Evolutionary conservation across 2,329 filamentous ascomycete species (phyloP).

Genomic region (Plectosphaerella cucumerina): DNA sequence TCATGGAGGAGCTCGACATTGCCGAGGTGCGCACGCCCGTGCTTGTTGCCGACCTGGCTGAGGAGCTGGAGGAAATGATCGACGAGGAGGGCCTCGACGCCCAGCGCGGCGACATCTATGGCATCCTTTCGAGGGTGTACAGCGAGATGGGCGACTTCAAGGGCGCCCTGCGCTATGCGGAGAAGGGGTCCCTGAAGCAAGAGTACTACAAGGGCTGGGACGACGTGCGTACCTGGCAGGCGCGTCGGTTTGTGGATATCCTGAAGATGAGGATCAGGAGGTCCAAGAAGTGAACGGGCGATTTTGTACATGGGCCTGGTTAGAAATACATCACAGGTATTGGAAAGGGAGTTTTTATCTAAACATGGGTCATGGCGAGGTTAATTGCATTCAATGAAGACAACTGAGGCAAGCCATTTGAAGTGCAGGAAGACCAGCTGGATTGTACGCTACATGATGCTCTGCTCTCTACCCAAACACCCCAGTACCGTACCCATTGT

Average conservation of each 20-base stretch:
- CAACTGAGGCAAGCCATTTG: no score
- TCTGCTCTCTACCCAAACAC: no score
- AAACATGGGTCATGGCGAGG: no score
- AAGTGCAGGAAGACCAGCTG: no score
- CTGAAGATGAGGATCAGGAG: conserved; percentile 1
- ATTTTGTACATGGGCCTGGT: no score
- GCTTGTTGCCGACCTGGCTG: conserved; percentile 9
- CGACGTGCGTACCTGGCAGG: not conserved
- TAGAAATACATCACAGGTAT: no score
- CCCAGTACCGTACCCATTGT: no score
- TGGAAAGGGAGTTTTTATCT: no score
- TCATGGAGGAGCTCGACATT: conserved; percentile 14
- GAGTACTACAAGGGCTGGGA: conserved; percentile 2
- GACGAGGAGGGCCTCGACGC: conserved; percentile 17
- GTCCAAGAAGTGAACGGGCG: not conserved
- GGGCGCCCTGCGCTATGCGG: conserved; percentile 13
- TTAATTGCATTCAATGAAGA: no score
- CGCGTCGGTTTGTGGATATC: not conserved
- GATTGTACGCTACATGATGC: no score
- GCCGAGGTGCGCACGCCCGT: conserved; percentile 10
- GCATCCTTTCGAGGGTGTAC: conserved; percentile 15
- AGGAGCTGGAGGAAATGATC: conserved; percentile 14
- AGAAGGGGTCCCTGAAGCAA: not conserved
- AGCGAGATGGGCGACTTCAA: conserved; percentile 14
- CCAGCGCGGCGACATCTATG: conserved; percentile 18